Evolutionary conservation across 2,329 filamentous ascomycete species (phyloP), one percentile per base, ranked within the genome.

Genomic region (Penicillium sp.): DNA sequence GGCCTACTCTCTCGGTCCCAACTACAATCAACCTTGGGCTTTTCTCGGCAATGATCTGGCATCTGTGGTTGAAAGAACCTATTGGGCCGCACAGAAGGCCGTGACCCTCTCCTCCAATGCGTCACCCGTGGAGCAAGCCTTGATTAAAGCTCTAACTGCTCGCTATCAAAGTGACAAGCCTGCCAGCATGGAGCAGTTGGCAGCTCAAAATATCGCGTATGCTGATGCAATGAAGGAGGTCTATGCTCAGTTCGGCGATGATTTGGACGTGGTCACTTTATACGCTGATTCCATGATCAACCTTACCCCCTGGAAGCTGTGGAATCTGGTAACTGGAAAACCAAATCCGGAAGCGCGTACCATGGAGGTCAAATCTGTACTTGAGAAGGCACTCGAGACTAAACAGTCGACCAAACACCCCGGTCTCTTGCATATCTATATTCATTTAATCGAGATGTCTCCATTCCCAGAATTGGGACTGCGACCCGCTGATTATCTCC

Each of bases 371-470:
- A 87, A 86, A 61, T 56, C 53, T 0, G 76, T 87, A 0, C 75
- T 90, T 2, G 86, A 89, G 31, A 72, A 68, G 3, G 85, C 84
- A 0, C 72, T 92, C 16, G 64, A 70, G 1, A 74, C 78, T 3
- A 68, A 77, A 1, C 77, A 75, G 14, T 81, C 77, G 1, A 68
- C 76, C 3, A 61, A 74, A 6, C 89, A 94, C 63, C 86, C 89
- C 0, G 89, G 88, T 0, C 70, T 92, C 0, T 75, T 91, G 5
- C 89, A 92, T 68, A 73, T 90, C 31, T 92, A 92, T 68, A 88
- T 91, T 38, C 88, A 91, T 62, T 80, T 90, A 3, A 88, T 90
- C 78, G 88, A 92, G 66, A 90, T 90, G 88, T 90, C 88, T 0
- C 74, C 77, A 0, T 79, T 76, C 0, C 88, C 88, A 0, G 88